A percentile compares a stretch with the other conserved stretches of the same genome.
Conservation (phyloP, 805 yeast genomes). For the Candida sanyiensis region DNA sequence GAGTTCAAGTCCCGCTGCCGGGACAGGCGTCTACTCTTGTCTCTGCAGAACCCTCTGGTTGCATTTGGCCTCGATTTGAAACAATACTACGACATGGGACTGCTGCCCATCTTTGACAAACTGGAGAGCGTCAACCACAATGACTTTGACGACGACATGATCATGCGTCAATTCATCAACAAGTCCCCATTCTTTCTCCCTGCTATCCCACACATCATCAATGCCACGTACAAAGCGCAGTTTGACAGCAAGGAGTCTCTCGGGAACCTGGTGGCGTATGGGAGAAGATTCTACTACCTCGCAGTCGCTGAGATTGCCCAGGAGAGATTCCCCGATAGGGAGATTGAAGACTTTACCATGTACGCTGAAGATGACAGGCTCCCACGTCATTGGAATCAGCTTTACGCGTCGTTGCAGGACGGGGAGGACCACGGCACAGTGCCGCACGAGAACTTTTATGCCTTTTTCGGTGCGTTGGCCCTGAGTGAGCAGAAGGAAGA, state of each 20-base stretch:
- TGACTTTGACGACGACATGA: background rate
- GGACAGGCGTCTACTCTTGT: background rate
- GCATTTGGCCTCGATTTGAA: conserved; percentile 8
- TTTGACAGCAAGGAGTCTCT: conserved; percentile 1
- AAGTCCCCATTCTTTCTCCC: conserved; percentile 2
- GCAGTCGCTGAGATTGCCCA: conserved; percentile 2
- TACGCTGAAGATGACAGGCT: conserved; percentile 5
- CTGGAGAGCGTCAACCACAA: background rate
- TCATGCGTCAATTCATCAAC: background rate
- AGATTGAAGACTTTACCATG: conserved; percentile 4
- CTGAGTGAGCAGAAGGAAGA: background rate
- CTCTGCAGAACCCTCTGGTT: conserved; percentile 7
- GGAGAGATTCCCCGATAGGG: conserved; percentile 9
- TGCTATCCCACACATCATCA: background rate
- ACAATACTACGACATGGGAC: conserved; percentile 1
- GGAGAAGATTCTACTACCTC: conserved; percentile 7
- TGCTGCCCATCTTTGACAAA: conserved; percentile 6
- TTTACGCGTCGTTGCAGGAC: conserved; percentile 2
- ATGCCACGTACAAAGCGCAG: background rate
- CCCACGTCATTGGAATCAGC: conserved; percentile 5
- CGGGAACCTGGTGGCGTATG: conserved; percentile 2
- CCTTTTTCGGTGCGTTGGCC: conserved; percentile 9
- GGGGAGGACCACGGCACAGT: background rate
- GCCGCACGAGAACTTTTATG: conserved; percentile 9
- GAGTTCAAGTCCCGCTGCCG: conserved; percentile 2